Evolutionary conservation across 1,139 yeast genomes (phyloP).

Genomic region (Yamadazyma pseudoaaseri): DNA sequence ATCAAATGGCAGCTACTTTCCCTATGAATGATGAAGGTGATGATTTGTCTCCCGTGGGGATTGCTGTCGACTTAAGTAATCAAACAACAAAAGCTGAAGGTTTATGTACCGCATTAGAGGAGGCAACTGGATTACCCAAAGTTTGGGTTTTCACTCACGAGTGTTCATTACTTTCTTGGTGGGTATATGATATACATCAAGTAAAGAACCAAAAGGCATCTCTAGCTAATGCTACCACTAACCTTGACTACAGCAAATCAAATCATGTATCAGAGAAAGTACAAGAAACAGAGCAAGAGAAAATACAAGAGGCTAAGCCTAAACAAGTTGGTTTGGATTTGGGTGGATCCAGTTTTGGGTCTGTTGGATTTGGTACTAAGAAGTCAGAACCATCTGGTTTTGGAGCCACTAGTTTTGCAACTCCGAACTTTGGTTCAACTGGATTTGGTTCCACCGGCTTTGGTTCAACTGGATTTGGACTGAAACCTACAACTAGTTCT

Average conservation of each 20-base stretch:
- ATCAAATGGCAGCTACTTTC: constrained; percentile 65
- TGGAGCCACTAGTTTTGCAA: constrained; percentile 6
- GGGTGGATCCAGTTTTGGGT: constrained; percentile 2
- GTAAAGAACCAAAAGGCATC: constrained; percentile 30
- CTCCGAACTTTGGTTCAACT: constrained; percentile 11
- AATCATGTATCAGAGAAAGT: no score
- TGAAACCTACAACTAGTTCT: constrained; percentile 3
- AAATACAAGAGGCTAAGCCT: background rate
- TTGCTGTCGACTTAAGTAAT: constrained; percentile 57
- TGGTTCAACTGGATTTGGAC: constrained; percentile 9
- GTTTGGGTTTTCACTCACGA: constrained; percentile 60
- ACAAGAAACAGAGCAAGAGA: background rate
- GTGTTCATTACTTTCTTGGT: constrained; percentile 65
- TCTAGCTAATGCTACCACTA: constrained; percentile 24
- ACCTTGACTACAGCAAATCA: no score
- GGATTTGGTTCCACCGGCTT: constrained; percentile 7
- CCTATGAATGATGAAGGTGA: constrained; percentile 67
- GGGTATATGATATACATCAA: constrained; percentile 54
- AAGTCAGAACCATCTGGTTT: constrained; percentile 3
- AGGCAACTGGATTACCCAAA: constrained; percentile 55
- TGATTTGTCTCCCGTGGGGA: constrained; percentile 71
- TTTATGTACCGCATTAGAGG: constrained; percentile 61
- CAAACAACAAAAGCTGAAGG: constrained; percentile 37
- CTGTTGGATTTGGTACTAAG: constrained; percentile 4
- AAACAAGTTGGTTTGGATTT: background rate